A percentile compares a stretch with the other conserved stretches of the same genome.
These are phyloP conservation scores for Wickerhamiella vanderwaltii DNA, from an alignment of 805 yeast species.

Conservation along the genomic window DNA sequence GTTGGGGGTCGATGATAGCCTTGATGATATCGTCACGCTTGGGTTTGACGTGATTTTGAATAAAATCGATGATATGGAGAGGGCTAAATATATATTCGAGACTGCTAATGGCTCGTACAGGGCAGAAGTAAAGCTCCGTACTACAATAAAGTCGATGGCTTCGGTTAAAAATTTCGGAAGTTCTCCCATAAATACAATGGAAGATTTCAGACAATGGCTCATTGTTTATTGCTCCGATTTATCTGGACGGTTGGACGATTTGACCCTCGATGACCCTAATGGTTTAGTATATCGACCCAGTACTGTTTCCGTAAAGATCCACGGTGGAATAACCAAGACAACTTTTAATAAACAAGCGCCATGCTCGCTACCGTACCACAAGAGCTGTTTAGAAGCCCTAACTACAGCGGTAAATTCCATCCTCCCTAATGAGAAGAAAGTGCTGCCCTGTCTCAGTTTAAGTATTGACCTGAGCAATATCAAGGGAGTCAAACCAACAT, in stretches of 20 bases:
- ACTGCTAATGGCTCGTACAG: constrained; percentile 52
- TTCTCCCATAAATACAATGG: constrained; percentile 37
- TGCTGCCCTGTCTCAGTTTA: constrained; percentile 5
- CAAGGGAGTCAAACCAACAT: not conserved
- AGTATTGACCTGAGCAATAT: constrained; percentile 4
- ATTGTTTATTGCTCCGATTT: constrained; percentile 74
- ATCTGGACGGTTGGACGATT: constrained; percentile 53
- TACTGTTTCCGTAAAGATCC: constrained; percentile 36
- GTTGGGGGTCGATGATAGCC: constrained; percentile 42
- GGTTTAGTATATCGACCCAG: constrained; percentile 38
- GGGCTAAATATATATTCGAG: constrained; percentile 45
- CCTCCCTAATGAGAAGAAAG: constrained; percentile 1
- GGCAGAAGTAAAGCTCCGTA: constrained; percentile 44
- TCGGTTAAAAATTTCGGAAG: constrained; percentile 70
- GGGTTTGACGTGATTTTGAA: not conserved
- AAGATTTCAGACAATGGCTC: constrained; percentile 66
- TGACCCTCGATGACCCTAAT: constrained; percentile 47
- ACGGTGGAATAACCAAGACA: constrained; percentile 1
- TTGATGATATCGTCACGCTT: constrained; percentile 28
- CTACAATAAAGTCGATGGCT: constrained; percentile 73
- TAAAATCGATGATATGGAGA: constrained; percentile 32
- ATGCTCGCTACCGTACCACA: constrained; percentile 10
- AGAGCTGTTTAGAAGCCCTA: constrained; percentile 5
- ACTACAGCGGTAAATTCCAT: not conserved
- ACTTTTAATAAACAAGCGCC: constrained; percentile 5